Conservation (phyloP, 257 asterid genomes). For the Nicotiana attenuata region DNA sequence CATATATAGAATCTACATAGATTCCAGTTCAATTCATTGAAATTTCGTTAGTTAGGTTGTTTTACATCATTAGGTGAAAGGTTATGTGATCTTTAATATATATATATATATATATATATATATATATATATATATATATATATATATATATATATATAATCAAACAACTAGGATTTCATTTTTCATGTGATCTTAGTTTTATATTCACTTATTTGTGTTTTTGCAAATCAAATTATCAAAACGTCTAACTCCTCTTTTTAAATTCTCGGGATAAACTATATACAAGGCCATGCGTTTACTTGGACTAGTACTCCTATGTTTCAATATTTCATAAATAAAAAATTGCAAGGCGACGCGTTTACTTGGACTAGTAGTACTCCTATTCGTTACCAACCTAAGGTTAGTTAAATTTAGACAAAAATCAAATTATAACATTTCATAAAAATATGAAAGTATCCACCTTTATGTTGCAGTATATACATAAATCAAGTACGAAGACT, state of each 20-base stretch:
- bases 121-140: too few relatives aligned
- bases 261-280: too few relatives aligned
- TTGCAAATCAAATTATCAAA: too few relatives aligned
- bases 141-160: conserved; percentile 7
- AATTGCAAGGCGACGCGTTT: too few relatives aligned
- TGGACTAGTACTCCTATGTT: too few relatives aligned
- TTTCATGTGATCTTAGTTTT: conserved; percentile 2
- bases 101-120: too few relatives aligned
- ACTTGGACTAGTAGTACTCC: too few relatives aligned
- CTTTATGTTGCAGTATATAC: neutral
- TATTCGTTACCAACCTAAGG: too few relatives aligned
- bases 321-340: too few relatives aligned
- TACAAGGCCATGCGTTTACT: too few relatives aligned
- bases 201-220: conserved; percentile 1
- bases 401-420: neutral
- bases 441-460: neutral
- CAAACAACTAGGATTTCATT: conserved; percentile 25
- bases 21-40: conserved; percentile 39
- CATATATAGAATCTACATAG: conserved; percentile 29
- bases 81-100: conserved; percentile 29
- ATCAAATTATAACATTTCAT: neutral
- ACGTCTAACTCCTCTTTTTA: too few relatives aligned
- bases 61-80: conserved; percentile 84
- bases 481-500: neutral
- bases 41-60: conserved; percentile 51